Evolutionary conservation across 192 early-diverging fungal genomes (phyloP).

Genomic region (Chytriomyces confervae): DNA sequence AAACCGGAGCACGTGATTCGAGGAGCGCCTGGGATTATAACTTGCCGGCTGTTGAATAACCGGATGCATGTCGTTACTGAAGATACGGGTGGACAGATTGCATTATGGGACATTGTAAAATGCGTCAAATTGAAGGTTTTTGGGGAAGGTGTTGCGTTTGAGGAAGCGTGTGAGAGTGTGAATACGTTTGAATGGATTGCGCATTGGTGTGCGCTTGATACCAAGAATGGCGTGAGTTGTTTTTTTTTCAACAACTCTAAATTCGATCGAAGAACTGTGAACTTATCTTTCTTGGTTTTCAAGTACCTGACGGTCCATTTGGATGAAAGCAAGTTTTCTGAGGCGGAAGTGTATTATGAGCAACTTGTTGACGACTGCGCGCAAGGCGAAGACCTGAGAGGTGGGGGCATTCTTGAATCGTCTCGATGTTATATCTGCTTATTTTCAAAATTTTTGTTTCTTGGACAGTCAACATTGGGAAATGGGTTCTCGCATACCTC

Average conservation of each 20-base stretch:
- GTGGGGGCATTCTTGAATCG: slow-evolving; percentile 46
- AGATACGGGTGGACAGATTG: slow-evolving; percentile 78
- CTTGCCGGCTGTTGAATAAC: slow-evolving; percentile 82
- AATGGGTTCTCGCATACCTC: slow-evolving; percentile 80
- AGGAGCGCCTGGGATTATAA: slow-evolving; percentile 59
- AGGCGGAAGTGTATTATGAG: slow-evolving; percentile 90
- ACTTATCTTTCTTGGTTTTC: background rate
- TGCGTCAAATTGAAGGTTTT: slow-evolving; percentile 57
- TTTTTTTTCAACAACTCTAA: background rate
- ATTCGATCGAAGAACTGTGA: background rate
- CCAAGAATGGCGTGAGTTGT: slow-evolving; percentile 76
- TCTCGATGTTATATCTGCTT: background rate
- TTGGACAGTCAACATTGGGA: slow-evolving; percentile 76
- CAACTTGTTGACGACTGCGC: slow-evolving; percentile 62
- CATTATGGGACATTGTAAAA: slow-evolving; percentile 90
- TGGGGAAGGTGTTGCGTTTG: background rate
- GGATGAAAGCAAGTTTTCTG: slow-evolving; percentile 78
- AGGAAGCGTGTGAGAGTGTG: slow-evolving; percentile 47
- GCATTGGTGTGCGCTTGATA: slow-evolving; percentile 94
- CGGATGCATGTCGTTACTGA: slow-evolving; percentile 84
- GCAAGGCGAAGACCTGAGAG: slow-evolving; percentile 72
- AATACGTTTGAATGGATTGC: slow-evolving; percentile 79
- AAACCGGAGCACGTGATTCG: slow-evolving; percentile 42
- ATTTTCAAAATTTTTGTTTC: background rate
- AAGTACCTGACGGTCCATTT: slow-evolving; percentile 81